Conservation (phyloP, 371 early-diverging fungal species). For the Syncephalastrum sp. region DNA sequence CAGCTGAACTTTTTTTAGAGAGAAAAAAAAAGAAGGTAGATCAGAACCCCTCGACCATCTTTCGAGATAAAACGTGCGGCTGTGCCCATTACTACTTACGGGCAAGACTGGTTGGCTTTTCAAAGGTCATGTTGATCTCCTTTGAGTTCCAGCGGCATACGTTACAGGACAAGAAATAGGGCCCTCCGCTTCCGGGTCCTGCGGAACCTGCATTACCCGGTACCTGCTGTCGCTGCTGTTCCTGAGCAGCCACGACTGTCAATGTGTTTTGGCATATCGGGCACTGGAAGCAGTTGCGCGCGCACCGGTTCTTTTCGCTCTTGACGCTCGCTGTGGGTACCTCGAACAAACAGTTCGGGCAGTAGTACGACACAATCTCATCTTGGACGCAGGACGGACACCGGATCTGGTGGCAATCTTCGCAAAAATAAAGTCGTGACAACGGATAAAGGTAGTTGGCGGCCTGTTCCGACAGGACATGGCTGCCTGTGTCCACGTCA, state of each 20-base stretch:
- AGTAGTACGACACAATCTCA: constrained; percentile 88
- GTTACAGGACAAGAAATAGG: constrained; percentile 75
- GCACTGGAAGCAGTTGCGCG: constrained; percentile 93
- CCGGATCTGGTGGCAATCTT: constrained; percentile 77
- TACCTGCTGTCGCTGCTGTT: constrained; percentile 23
- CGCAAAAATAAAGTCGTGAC: constrained; percentile 84
- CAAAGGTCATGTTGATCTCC: constrained; percentile 86
- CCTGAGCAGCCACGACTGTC: constrained; percentile 74
- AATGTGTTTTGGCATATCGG: constrained; percentile 86
- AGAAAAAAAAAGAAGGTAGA: background rate
- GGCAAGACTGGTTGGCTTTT: constrained; percentile 89
- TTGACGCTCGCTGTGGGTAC: constrained; percentile 93
- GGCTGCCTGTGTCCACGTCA: constrained; percentile 22
- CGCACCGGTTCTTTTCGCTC: constrained; percentile 92
- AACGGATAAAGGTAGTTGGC: constrained; percentile 59
- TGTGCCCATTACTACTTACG: constrained; percentile 39
- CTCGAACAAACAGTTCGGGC: constrained; percentile 95
- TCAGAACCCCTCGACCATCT: background rate
- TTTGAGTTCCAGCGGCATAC: constrained; percentile 93
- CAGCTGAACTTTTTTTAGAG: constrained; percentile 59
- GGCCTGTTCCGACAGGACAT: constrained; percentile 36
- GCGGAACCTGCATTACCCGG: background rate
- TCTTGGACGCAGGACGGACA: constrained; percentile 84
- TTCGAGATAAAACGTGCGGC: constrained; percentile 2
- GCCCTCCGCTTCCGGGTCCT: constrained; percentile 30